phyloP scores from a whole-genome alignment of 345 rosid species.

The Salix koriyanagi region DNA sequence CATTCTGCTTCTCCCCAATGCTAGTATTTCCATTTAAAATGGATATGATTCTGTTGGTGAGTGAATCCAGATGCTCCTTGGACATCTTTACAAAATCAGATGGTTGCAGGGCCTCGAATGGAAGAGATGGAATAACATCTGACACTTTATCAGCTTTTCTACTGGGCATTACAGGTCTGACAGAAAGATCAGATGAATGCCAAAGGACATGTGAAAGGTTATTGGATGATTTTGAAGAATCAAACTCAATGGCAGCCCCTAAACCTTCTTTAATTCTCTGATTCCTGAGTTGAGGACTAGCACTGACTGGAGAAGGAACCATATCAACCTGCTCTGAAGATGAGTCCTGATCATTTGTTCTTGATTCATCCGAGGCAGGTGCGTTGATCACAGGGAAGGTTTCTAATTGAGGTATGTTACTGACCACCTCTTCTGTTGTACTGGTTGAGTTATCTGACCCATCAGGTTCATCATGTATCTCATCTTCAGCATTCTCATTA shows the following conservation, averaged over 20 bases:
- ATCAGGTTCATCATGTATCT: constrained; percentile 67
- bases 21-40: constrained; percentile 66
- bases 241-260: constrained; percentile 45
- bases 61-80: constrained; percentile 68
- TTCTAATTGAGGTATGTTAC: constrained; percentile 35
- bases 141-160: constrained; percentile 74
- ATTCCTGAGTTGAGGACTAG: constrained; percentile 58
- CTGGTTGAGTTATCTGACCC: constrained; percentile 46
- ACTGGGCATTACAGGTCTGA: constrained; percentile 97
- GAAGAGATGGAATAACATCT: constrained; percentile 60
- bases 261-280: constrained; percentile 56
- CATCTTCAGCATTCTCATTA: constrained; percentile 76
- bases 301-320: constrained; percentile 56
- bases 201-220: constrained; percentile 65
- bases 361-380: constrained; percentile 48
- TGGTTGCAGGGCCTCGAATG: constrained; percentile 66
- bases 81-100: constrained; percentile 72
- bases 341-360: constrained; percentile 50
- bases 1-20: constrained; percentile 79
- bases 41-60: constrained; percentile 51
- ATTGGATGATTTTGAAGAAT: constrained; percentile 53
- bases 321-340: constrained; percentile 49
- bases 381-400: constrained; percentile 28
- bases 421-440: constrained; percentile 40
- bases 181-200: constrained; percentile 95